phyloP scores from a whole-genome alignment of 1,139 yeast species.

The Geotrichum citri-aurantii region DNA sequence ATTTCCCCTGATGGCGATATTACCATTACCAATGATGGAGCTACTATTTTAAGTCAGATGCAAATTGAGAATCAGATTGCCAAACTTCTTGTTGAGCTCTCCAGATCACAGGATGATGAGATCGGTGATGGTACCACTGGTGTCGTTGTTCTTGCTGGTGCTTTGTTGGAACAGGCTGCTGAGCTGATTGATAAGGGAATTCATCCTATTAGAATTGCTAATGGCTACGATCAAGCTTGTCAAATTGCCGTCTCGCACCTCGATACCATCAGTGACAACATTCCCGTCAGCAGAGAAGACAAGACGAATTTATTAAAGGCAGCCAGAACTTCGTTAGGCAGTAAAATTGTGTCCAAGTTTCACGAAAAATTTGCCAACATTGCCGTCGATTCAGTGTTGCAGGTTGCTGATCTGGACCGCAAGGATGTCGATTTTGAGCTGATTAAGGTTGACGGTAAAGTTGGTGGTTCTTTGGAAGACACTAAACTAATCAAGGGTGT shows the following conservation, averaged over 20 bases:
- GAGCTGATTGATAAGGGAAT: slow-evolving; percentile 95
- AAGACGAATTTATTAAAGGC: slow-evolving; percentile 64
- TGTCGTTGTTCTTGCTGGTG: slow-evolving; percentile 94
- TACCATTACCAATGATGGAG: slow-evolving; percentile 97
- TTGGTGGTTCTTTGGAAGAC: slow-evolving; percentile 89
- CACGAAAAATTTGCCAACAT: slow-evolving; percentile 92
- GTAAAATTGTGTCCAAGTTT: slow-evolving; percentile 89
- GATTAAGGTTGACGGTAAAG: slow-evolving; percentile 91
- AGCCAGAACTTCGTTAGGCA: slow-evolving; percentile 90
- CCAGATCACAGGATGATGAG: slow-evolving; percentile 96
- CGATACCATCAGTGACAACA: slow-evolving; percentile 65
- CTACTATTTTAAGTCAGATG: slow-evolving; percentile 93
- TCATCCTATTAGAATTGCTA: slow-evolving; percentile 94
- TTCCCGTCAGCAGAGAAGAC: slow-evolving; percentile 38
- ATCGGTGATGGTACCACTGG: slow-evolving; percentile 99
- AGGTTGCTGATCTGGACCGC: slow-evolving; percentile 87
- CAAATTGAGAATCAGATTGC: slow-evolving; percentile 95
- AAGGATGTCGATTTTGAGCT: slow-evolving; percentile 95
- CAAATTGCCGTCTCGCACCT: slow-evolving; percentile 76
- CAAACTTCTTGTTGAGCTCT: slow-evolving; percentile 85
- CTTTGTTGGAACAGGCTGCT: slow-evolving; percentile 87
- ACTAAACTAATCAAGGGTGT: slow-evolving; percentile 85
- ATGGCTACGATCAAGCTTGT: slow-evolving; percentile 97
- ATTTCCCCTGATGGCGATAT: slow-evolving; percentile 95
- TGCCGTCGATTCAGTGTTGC: slow-evolving; percentile 94